Conservation (phyloP, 257 asterid species). For the Verbascum thapsus region DNA sequence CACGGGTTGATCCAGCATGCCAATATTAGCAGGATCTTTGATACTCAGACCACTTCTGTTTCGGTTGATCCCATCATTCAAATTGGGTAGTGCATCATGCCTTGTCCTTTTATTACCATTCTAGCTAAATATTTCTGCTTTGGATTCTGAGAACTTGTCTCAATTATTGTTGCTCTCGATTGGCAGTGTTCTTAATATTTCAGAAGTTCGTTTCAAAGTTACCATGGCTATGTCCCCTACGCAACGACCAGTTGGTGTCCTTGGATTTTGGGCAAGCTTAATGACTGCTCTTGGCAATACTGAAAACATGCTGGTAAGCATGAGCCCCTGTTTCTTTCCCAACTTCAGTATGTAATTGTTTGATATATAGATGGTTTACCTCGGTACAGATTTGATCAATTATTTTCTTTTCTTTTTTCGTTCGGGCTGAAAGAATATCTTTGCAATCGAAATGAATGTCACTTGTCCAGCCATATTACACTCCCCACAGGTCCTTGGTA, state of each 20-base stretch:
- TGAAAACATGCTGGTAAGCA: slow-evolving; percentile 96
- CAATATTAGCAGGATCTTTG: slow-evolving; percentile 62
- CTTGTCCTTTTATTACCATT: slow-evolving; percentile 20
- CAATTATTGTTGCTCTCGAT: slow-evolving; percentile 31
- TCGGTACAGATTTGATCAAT: slow-evolving; percentile 22
- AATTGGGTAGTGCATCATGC: slow-evolving; percentile 63
- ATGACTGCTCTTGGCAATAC: slow-evolving; percentile 99
- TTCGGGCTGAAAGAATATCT: background rate
- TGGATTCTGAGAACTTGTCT: slow-evolving; percentile 24
- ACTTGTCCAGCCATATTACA: slow-evolving; percentile 16
- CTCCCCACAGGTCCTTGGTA: slow-evolving; percentile 6
- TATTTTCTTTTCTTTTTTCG: slow-evolving; percentile 21
- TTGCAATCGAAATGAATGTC: slow-evolving; percentile 7
- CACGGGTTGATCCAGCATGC: slow-evolving; percentile 92
- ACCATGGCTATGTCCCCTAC: slow-evolving; percentile 99
- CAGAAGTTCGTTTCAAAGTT: slow-evolving; percentile 90
- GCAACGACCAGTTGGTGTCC: slow-evolving; percentile 99
- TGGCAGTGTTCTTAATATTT: slow-evolving; percentile 88
- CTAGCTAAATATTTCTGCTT: slow-evolving; percentile 25
- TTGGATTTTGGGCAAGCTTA: slow-evolving; percentile 99
- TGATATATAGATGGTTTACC: slow-evolving; percentile 6
- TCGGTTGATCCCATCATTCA: slow-evolving; percentile 96
- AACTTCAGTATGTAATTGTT: slow-evolving; percentile 14
- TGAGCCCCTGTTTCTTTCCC: slow-evolving; percentile 22
- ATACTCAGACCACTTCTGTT: slow-evolving; percentile 73